A percentile compares a stretch with the other conserved stretches of the same genome.
phyloP scores from a whole-genome alignment of 306 rosid species.

The Cyamopsis tetragonoloba region DNA sequence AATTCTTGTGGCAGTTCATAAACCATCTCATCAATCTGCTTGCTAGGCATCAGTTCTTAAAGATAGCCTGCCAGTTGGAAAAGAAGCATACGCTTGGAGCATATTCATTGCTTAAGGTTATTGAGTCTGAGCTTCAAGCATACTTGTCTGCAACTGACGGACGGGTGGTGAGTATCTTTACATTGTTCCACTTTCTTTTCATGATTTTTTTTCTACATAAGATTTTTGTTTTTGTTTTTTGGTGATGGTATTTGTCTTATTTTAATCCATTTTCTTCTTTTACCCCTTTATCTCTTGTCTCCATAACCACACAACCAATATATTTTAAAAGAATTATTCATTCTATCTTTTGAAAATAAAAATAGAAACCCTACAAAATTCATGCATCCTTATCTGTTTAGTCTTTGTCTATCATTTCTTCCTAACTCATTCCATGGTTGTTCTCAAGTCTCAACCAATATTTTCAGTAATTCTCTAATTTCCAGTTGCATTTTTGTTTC shows the following conservation, averaged over 20 bases:
- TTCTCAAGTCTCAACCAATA: no score
- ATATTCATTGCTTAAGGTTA: slow-evolving; percentile 81
- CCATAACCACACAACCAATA: no score
- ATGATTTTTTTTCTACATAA: background rate
- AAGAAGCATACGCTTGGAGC: slow-evolving; percentile 96
- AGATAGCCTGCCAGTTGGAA: slow-evolving; percentile 93
- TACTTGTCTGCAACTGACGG: slow-evolving; percentile 84
- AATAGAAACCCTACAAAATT: no score
- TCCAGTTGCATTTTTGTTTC: no score
- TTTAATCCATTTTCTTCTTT: slow-evolving; percentile 2
- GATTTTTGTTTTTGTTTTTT: background rate
- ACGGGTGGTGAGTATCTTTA: slow-evolving; percentile 67
- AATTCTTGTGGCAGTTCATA: slow-evolving; percentile 70
- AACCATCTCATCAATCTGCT: slow-evolving; percentile 93
- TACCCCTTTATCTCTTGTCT: background rate
- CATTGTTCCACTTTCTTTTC: background rate
- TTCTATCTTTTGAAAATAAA: no score
- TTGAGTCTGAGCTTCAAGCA: slow-evolving; percentile 88
- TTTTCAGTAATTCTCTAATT: no score
- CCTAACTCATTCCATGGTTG: no score
- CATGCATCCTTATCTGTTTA: no score
- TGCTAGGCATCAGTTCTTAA: slow-evolving; percentile 86
- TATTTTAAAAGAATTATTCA: no score
- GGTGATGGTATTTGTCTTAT: background rate
- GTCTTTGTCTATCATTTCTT: no score